Conservation (phyloP, 2,329 filamentous ascomycete genomes). For the Diaporthe sp. region DNA sequence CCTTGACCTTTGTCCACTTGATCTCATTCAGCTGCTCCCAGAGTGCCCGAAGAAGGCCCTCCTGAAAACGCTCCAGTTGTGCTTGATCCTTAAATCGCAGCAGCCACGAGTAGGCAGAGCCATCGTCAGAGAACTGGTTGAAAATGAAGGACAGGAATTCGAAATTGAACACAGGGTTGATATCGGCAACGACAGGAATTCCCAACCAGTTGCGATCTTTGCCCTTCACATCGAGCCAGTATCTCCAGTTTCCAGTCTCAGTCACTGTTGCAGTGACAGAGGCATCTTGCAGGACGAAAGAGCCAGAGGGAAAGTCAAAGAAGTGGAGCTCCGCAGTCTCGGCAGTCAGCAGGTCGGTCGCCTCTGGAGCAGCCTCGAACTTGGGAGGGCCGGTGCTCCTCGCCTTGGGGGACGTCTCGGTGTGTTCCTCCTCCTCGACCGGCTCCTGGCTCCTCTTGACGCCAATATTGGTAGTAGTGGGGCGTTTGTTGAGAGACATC, state of each 20-base stretch:
- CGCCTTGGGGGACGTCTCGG: slow-evolving; percentile 48
- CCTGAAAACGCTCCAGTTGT: slow-evolving; percentile 87
- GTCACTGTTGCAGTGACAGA: slow-evolving; percentile 83
- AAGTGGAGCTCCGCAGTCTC: slow-evolving; percentile 90
- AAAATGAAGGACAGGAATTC: slow-evolving; percentile 99
- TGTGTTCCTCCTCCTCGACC: slow-evolving; percentile 36
- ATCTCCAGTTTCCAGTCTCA: slow-evolving; percentile 92
- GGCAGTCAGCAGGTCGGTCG: slow-evolving; percentile 78
- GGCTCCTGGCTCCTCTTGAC: slow-evolving; percentile 56
- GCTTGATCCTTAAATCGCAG: slow-evolving; percentile 89
- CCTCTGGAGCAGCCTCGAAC: slow-evolving; percentile 75
- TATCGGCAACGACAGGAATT: slow-evolving; percentile 86
- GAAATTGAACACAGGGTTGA: slow-evolving; percentile 99
- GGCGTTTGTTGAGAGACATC: slow-evolving; percentile 62
- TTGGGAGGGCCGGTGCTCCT: slow-evolving; percentile 59
- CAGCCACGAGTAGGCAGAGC: slow-evolving; percentile 94
- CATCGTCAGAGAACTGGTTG: slow-evolving; percentile 92
- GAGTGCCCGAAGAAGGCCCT: slow-evolving; percentile 92
- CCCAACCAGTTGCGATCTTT: slow-evolving; percentile 87
- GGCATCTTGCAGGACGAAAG: slow-evolving; percentile 85
- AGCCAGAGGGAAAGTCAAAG: slow-evolving; percentile 89
- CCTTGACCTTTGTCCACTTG: slow-evolving; percentile 95
- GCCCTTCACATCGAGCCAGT: slow-evolving; percentile 90
- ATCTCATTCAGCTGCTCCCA: slow-evolving; percentile 97
- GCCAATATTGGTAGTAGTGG: slow-evolving; percentile 58